Base-by-base conservation (phyloP, 2,329 filamentous ascomycete species). In the Arthrobotrys pseudoclavata region DNA sequence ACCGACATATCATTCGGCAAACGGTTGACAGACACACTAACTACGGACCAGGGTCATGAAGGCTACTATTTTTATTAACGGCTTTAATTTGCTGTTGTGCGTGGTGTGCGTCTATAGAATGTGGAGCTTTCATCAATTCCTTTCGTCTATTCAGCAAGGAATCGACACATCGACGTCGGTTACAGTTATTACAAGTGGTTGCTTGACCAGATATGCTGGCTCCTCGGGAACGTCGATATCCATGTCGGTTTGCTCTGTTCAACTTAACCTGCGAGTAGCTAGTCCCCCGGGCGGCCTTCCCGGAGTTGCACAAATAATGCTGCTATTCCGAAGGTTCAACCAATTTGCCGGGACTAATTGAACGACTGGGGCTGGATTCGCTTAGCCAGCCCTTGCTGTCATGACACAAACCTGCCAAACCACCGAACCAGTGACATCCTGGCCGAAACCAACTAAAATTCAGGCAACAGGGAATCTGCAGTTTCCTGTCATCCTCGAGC, bases 401-500 rank as follows among this genome's bases (percentile, higher is more conserved):
- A 77, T 77, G 74, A 71, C 74, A 77, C 74, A 77, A 77, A 77
- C 67, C 67, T 71, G 74, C 74, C 67, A 77, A 63, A 76, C 22
- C 40, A 67, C 66, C 63, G 63, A 75, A 67, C 66, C 72, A 76
- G 67, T 48, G 60, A 67, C 66, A 77, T 57, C 74, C 74, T 60
- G 62, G 74, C 74, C 74, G 74, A 77, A 77, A 77, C 74, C 74
- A 66, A 77, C 74, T 77, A 70, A 71, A 71, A 77, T 77, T 62
- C 74, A 77, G 74, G 74, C 74, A 71, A 66, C 74, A 48, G 60
- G 60, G 60, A 57, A 60, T 62, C 45, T 52, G 45, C 74, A 77
- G 67, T 67, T 45, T 77, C 67, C 74, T 77, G 31, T 67, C 37
- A 45, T 34, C 34, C 55, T 71, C 62, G 52, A 67, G 52, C 68